Percentiles rank a stretch among this genome's conserved stretches.
phyloP scores from a whole-genome alignment of 1,139 yeast genomes.

The Geotrichum reessii region DNA sequence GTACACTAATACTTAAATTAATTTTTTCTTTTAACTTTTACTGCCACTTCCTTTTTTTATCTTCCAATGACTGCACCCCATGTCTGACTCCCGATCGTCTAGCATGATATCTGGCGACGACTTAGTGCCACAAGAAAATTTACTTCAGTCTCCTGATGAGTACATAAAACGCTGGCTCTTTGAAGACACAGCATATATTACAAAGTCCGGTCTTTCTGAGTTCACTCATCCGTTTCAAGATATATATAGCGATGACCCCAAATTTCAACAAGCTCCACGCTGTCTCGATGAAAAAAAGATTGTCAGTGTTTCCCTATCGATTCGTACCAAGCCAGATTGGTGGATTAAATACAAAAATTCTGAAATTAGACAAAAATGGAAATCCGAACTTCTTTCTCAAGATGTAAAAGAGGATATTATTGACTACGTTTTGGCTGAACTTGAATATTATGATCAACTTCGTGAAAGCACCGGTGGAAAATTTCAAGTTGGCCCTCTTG shows the following conservation, averaged over 20 bases:
- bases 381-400: neutral
- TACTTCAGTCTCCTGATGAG: too few relatives aligned
- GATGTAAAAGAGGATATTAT: neutral
- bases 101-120: too few relatives aligned
- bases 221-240: constrained; percentile 5
- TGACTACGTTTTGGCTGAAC: constrained; percentile 22
- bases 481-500: constrained; percentile 9
- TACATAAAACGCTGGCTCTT: too few relatives aligned
- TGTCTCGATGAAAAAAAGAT: constrained; percentile 5
- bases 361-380: neutral
- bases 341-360: constrained; percentile 26
- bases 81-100: too few relatives aligned
- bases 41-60: too few relatives aligned
- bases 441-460: constrained; percentile 16
- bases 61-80: too few relatives aligned
- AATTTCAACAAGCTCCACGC: neutral
- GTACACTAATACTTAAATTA: too few relatives aligned
- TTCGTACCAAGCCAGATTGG: constrained; percentile 39
- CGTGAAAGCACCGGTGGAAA: constrained; percentile 3
- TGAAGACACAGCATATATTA: too few relatives aligned
- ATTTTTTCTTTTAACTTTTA: too few relatives aligned
- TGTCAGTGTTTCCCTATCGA: constrained; percentile 22
- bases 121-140: too few relatives aligned
- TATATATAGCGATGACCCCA: neutral
- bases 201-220: too few relatives aligned